Conservation (phyloP, 768 basidiomycete species). For the Tremella fuciformis region DNA sequence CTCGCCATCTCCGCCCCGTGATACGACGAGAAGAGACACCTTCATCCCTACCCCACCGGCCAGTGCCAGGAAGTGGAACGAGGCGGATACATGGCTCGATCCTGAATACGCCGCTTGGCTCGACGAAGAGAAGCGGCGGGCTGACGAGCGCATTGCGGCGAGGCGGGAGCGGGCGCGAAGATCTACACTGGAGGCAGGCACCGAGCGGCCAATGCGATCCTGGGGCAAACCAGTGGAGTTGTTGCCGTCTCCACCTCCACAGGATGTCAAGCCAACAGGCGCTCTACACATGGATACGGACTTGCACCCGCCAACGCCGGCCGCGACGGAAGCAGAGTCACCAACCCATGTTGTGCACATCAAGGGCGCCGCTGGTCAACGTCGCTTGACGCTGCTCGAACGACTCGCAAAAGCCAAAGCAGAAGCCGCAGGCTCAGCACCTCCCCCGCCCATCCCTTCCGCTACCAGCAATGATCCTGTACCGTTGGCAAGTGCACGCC, state of each 20-base stretch:
- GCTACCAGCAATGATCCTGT: too few species aligned
- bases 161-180: neutral
- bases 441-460: neutral
- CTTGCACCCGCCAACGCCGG: too few species aligned
- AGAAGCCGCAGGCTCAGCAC: slow-evolving; percentile 5
- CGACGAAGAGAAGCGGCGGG: slow-evolving; percentile 21
- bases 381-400: slow-evolving; percentile 23
- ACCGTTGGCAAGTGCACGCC: too few species aligned
- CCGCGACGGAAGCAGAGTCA: neutral
- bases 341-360: neutral
- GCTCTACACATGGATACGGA: slow-evolving; percentile 20
- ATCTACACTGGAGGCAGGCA: too few species aligned
- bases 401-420: slow-evolving; percentile 34
- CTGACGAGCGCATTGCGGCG: slow-evolving; percentile 19
- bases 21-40: slow-evolving; percentile 29
- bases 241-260: slow-evolving; percentile 24
- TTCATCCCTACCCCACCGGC: slow-evolving; percentile 33
- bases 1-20: slow-evolving; percentile 15
- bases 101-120: slow-evolving; percentile 36
- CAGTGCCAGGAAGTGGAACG: slow-evolving; percentile 27
- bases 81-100: slow-evolving; percentile 40
- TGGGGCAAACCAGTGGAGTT: slow-evolving; percentile 17
- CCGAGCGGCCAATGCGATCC: neutral
- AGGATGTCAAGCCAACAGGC: neutral
- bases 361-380: slow-evolving; percentile 7